phyloP scores from a whole-genome alignment of 2,329 filamentous ascomycete species.

The Lachnellula hyalina region DNA sequence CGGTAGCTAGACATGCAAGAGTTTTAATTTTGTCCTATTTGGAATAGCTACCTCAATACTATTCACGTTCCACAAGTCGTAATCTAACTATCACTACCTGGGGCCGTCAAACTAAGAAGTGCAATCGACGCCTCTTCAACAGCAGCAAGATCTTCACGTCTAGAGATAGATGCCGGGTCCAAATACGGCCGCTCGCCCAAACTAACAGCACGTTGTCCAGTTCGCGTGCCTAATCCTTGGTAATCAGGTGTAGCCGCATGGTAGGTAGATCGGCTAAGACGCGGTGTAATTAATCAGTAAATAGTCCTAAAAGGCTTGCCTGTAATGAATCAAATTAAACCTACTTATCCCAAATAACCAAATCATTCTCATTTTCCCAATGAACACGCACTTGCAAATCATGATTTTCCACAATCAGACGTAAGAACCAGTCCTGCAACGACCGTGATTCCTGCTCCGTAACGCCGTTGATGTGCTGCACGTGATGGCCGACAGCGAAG shows the following conservation, averaged over 20 bases:
- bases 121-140: not conserved
- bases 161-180: conserved; percentile 30
- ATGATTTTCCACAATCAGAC: conserved; percentile 46
- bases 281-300: no score
- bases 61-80: no score
- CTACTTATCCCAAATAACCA: conserved; percentile 26
- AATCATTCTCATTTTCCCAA: conserved; percentile 38
- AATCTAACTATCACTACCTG: no score
- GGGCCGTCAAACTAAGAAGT: no score
- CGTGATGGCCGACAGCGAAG: conserved; percentile 46
- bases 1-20: no score
- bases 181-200: conserved; percentile 45
- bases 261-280: conserved; percentile 42
- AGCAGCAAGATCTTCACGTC: not conserved
- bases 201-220: conserved; percentile 41
- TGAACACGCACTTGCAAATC: conserved; percentile 43
- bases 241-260: conserved; percentile 57
- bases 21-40: no score
- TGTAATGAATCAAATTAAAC: conserved; percentile 15
- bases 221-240: conserved; percentile 34
- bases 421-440: conserved; percentile 38
- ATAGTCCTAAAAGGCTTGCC: conserved; percentile 56
- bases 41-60: no score
- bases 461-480: conserved; percentile 47
- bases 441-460: conserved; percentile 46